These are phyloP conservation scores for Megacollybia platyphylla DNA, from an alignment of 1,284 basidiomycete species.

Conservation along the genomic window DNA sequence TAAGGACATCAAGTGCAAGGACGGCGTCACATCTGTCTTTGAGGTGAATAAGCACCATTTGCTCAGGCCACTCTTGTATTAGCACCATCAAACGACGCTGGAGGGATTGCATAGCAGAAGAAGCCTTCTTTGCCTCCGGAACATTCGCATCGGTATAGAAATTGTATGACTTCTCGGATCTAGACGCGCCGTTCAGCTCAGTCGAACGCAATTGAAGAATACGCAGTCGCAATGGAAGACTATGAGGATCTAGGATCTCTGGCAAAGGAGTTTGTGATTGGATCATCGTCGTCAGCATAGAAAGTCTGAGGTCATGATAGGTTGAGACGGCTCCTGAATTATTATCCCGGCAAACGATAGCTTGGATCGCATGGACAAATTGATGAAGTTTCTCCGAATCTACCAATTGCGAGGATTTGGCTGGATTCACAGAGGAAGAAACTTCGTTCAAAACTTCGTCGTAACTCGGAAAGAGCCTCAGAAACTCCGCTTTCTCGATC, in stretches of 20 bases:
- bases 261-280: conserved; percentile 18
- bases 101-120: conserved; percentile 39
- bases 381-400: not conserved
- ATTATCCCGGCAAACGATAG: too few species aligned
- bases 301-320: conserved; percentile 16
- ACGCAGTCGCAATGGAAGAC: conserved; percentile 33
- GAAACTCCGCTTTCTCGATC: conserved; percentile 73
- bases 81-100: conserved; percentile 42
- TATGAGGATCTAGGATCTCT: conserved; percentile 33
- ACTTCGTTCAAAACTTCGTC: conserved; percentile 41
- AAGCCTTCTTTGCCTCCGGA: conserved; percentile 52
- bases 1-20: conserved; percentile 50
- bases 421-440: not conserved
- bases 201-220: conserved; percentile 24
- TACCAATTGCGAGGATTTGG: not conserved
- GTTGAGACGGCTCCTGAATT: conserved; percentile 1
- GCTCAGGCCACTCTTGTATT: conserved; percentile 87
- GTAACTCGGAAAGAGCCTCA: conserved; percentile 75
- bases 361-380: not conserved
- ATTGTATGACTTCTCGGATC: conserved; percentile 30
- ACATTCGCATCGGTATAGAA: conserved; percentile 77
- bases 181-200: conserved; percentile 14
- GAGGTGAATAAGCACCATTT: conserved; percentile 89
- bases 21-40: conserved; percentile 65
- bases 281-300: conserved; percentile 19